These are phyloP conservation scores for Haplosporangium sp. DNA, from an alignment of 371 early-diverging fungal genomes.

Conservation along the genomic window DNA sequence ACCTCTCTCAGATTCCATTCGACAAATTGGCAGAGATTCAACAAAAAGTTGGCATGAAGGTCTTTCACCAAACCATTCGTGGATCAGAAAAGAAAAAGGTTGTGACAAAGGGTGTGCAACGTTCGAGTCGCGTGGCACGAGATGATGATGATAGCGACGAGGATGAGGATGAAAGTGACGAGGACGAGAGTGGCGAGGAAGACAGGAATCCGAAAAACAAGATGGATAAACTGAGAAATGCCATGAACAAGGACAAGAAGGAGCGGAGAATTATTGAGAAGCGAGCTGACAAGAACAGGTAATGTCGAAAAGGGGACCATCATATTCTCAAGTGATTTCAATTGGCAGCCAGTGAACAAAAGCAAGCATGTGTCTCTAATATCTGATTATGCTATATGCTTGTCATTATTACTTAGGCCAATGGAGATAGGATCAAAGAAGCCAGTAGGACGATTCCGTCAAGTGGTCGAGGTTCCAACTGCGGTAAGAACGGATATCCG, in stretches of 20 bases:
- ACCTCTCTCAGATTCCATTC: conserved; percentile 85
- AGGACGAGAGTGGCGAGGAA: conserved; percentile 59
- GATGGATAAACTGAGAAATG: conserved; percentile 37
- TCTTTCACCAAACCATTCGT: conserved; percentile 59
- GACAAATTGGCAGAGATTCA: conserved; percentile 82
- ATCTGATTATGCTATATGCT: neutral
- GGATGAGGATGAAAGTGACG: conserved; percentile 32
- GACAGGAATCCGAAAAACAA: conserved; percentile 45
- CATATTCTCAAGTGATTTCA: too few species aligned
- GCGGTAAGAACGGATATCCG: conserved; percentile 63
- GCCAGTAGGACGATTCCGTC: conserved; percentile 81
- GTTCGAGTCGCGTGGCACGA: conserved; percentile 18
- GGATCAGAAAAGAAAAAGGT: conserved; percentile 48
- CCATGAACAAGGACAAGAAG: conserved; percentile 56
- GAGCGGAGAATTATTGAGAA: conserved; percentile 60
- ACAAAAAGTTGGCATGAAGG: conserved; percentile 72
- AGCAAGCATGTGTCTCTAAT: neutral
- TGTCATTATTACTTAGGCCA: conserved; percentile 62
- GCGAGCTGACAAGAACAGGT: conserved; percentile 63
- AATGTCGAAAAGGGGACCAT: conserved; percentile 7
- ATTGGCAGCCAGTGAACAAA: too few species aligned
- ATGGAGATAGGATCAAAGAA: conserved; percentile 84
- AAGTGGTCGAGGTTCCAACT: conserved; percentile 74
- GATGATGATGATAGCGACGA: conserved; percentile 40
- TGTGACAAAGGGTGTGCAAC: conserved; percentile 42